These are phyloP conservation scores for Talaromyces liani DNA, from an alignment of 495 filamentous ascomycete species.

Conservation along the genomic window DNA sequence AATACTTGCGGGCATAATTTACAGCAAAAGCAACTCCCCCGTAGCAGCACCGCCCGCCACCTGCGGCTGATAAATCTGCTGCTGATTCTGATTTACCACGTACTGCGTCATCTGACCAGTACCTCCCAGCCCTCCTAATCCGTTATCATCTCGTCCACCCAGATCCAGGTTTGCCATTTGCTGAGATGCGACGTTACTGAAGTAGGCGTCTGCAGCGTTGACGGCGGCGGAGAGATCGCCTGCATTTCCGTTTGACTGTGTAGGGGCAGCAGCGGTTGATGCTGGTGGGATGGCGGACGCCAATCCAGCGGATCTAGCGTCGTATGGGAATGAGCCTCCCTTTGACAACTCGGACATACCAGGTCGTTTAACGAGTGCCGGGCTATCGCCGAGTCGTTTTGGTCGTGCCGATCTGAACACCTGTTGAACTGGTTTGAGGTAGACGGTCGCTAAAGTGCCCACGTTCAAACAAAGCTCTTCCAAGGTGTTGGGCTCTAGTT, in stretches of 20 bases:
- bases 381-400: constrained; percentile 66
- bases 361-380: constrained; percentile 70
- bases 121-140: constrained; percentile 26
- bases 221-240: constrained; percentile 60
- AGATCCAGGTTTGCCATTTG: constrained; percentile 65
- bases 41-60: constrained; percentile 40
- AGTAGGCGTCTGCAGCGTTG: constrained; percentile 79
- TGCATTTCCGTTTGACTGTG: constrained; percentile 9
- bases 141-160: constrained; percentile 36
- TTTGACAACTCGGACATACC: constrained; percentile 36
- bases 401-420: constrained; percentile 91
- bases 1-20: constrained; percentile 8
- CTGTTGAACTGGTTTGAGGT: constrained; percentile 93
- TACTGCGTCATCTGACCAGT: constrained; percentile 37
- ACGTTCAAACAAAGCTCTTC: constrained; percentile 98
- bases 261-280: constrained; percentile 9
- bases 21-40: constrained; percentile 42
- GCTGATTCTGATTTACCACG: constrained; percentile 48
- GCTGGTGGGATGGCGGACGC: constrained; percentile 17
- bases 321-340: constrained; percentile 21
- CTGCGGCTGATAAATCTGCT: constrained; percentile 45
- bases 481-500: constrained; percentile 81
- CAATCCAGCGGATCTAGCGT: constrained; percentile 16
- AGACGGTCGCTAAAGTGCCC: constrained; percentile 93
- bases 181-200: constrained; percentile 61